These are phyloP conservation scores for Starmerella vitae DNA, from an alignment of 805 yeast species.

Conservation along the genomic window DNA sequence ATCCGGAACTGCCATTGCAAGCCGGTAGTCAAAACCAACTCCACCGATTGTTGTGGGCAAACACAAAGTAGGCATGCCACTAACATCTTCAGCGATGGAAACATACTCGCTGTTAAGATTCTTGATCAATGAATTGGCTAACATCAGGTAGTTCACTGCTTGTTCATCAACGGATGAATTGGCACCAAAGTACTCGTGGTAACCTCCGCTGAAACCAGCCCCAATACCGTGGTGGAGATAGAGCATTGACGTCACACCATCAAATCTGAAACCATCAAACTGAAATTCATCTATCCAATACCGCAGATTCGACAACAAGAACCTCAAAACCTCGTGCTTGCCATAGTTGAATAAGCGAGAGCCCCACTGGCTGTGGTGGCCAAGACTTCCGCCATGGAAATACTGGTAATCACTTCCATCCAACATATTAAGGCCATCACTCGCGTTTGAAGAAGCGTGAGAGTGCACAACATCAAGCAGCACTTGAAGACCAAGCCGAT, in stretches of 20 bases:
- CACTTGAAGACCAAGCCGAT: constrained; percentile 72
- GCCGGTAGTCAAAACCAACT: constrained; percentile 81
- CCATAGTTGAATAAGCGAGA: constrained; percentile 90
- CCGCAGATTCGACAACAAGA: constrained; percentile 69
- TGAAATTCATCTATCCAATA: constrained; percentile 69
- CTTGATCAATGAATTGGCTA: constrained; percentile 70
- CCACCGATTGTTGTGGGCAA: constrained; percentile 65
- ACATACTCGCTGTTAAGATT: constrained; percentile 43
- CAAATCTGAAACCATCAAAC: constrained; percentile 93
- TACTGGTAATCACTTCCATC: constrained; percentile 94
- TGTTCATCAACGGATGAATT: constrained; percentile 59
- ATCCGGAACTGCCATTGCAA: constrained; percentile 96
- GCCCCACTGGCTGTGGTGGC: constrained; percentile 88
- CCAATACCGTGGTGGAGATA: constrained; percentile 89
- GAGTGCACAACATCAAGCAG: constrained; percentile 88
- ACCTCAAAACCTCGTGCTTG: constrained; percentile 78
- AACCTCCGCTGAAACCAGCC: constrained; percentile 76
- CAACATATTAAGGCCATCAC: constrained; percentile 82
- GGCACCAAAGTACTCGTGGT: constrained; percentile 73
- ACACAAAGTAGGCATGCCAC: constrained; percentile 94
- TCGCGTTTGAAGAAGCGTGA: constrained; percentile 88
- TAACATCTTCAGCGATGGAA: constrained; percentile 90
- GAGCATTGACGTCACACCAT: constrained; percentile 91
- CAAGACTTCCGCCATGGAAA: constrained; percentile 84
- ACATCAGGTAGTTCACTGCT: constrained; percentile 72